Base-by-base conservation (phyloP, 495 filamentous ascomycete genomes). In the Amorphotheca resinae region DNA sequence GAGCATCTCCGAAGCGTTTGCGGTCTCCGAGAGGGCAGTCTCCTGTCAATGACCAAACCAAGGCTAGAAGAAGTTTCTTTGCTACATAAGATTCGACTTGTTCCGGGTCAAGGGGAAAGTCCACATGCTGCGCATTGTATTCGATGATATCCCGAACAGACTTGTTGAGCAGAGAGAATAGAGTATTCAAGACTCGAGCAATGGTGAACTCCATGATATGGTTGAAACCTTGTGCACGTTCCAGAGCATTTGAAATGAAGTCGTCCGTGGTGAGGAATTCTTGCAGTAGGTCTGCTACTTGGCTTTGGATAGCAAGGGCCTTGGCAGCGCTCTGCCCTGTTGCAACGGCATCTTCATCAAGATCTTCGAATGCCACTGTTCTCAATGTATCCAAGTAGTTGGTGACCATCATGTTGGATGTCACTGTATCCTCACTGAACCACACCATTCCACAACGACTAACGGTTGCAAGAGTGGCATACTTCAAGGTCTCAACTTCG, bases 391-490 rank as follows among this genome's bases (percentile, higher is more conserved):
- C 77, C 22, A 99, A 75, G 56, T 96, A 94, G 58, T 95, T 86
- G 45, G 74, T 64, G 26, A 95, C 77, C 76, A 96, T 86, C 86
- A 99, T 95, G 50, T 70, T 73, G 5, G 85, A 73, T 15, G 84
- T 88, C 31, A 99, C 87, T 14, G 86, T 96, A 55, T 99, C 93
- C 48, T 93, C 88, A 56, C 88, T 96, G 64, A 95, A 96, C 91
- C 91, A 99, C 6, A 99, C 91, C 91, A 99, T 99, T 69, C 91
- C 91, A 63, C 91, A 99, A 64, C 91, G 87, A 80, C 80, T 87
- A 53, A 99, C 91, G 30, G 91, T 99, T 30, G 91, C 91, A 31
- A 96, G 72, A 0, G 91, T 99, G 30, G 91, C 91, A 59, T 99
- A 99, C 55, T 89, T 93, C 31, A 99, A 69, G n/a, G 78, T 96